A percentile compares a stretch with the other conserved stretches of the same genome.
These are phyloP conservation scores for Penicillium mononematosum DNA, from an alignment of 495 filamentous ascomycete species.

Conservation along the genomic window DNA sequence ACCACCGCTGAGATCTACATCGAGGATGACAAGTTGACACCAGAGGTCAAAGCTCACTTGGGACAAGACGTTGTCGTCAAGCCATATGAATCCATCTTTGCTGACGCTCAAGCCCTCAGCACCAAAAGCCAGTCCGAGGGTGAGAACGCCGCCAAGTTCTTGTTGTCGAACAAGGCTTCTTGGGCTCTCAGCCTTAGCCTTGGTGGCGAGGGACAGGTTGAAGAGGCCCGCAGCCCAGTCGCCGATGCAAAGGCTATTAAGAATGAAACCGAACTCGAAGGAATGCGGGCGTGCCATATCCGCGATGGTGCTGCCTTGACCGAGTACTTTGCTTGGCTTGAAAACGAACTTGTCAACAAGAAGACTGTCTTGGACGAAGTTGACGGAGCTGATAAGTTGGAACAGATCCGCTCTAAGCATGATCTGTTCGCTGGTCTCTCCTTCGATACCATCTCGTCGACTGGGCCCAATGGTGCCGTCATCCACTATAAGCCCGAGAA, in stretches of 20 bases:
- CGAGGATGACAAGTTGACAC: conserved; percentile 71
- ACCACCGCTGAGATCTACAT: conserved; percentile 82
- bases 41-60: conserved; percentile 69
- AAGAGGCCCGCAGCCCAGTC: conserved; percentile 84
- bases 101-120: conserved; percentile 65
- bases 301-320: conserved; percentile 90
- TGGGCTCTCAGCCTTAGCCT: conserved; percentile 89
- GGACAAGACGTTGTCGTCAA: conserved; percentile 69
- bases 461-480: conserved; percentile 89
- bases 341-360: conserved; percentile 77
- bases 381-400: conserved; percentile 85
- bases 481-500: conserved; percentile 96
- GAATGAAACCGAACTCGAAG: conserved; percentile 85
- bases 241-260: conserved; percentile 97
- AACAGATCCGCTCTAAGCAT: conserved; percentile 75
- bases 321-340: conserved; percentile 96
- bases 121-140: conserved; percentile 39
- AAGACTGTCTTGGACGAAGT: conserved; percentile 81
- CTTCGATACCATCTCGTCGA: conserved; percentile 95
- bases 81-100: conserved; percentile 83
- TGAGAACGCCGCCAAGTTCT: conserved; percentile 59
- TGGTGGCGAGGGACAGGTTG: conserved; percentile 83
- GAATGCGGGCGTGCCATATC: conserved; percentile 92
- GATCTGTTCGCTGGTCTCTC: conserved; percentile 87
- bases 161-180: conserved; percentile 85